Base-by-base conservation (phyloP, 331 rosid species). In the Arachis monticola region DNA sequence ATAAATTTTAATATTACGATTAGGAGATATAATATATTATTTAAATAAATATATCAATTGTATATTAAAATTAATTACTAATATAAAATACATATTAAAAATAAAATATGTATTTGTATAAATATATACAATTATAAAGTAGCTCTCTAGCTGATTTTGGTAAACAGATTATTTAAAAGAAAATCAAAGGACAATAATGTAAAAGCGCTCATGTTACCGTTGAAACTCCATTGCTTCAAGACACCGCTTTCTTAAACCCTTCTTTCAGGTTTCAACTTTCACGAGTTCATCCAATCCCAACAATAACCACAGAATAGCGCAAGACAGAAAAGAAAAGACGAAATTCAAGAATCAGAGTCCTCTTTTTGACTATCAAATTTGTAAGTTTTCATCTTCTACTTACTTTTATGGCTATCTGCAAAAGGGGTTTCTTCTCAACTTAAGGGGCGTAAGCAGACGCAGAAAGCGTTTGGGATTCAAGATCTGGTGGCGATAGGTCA, bases 151-250 rank as follows among this genome's bases (percentile, higher is more conserved):
- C 27, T 22, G 27, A 22, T 22, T 22, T 22, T 22, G 27, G 27
- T 22, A 22, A 22, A 22, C 27, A 22, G 27, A 22, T 22, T 22
- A 22, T 22, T 22, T 22, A 22, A 22, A 22, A 22, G 27, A 22
- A 22, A 22, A 22, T 22, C 27, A 22, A 22, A 22, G 85, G 85
- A 42, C 31, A 76, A 12, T 1, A 59, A 5, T 17, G 81, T 76
- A 76, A 81, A 71, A 71, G 67, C n/a, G 3, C 0, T 0, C 1
- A 14, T 58, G 85, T 81, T 81, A 81, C 85, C 85, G 81, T 81
- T 81, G 78, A 81, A 71, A 14, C 14, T 8, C 27, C n/a, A 5
- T 27, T 31, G 6, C 53, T 2, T 27, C 63, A 62, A 10, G 17
- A 8, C 8, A 47, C 4, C 6, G 48, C 41, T 2, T 13, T 0